These are phyloP conservation scores for Nicotiana sylvestris DNA, from an alignment of 257 asterid genomes.

Conservation along the genomic window DNA sequence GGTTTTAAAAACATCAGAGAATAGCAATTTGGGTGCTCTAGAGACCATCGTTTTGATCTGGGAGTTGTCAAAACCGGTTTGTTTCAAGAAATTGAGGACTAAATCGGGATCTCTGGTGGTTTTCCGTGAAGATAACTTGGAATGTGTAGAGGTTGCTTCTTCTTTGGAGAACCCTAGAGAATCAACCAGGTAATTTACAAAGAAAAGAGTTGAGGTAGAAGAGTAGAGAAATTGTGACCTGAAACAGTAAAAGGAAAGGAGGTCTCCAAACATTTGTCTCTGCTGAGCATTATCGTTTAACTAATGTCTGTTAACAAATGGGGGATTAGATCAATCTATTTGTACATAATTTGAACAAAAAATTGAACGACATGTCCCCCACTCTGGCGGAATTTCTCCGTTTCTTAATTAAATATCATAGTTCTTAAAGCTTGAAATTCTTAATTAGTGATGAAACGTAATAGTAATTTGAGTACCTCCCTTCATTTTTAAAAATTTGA, in stretches of 20 bases:
- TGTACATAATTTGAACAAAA: neutral
- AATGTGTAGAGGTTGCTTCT: neutral
- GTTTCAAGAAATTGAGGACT: conserved; percentile 11
- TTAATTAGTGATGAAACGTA: no score
- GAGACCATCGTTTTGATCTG: conserved; percentile 11
- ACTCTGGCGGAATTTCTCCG: no score
- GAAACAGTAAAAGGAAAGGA: neutral
- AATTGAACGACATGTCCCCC: no score
- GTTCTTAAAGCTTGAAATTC: no score
- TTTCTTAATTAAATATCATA: no score
- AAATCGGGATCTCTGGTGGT: neutral
- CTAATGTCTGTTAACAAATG: neutral
- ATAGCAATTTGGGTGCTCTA: neutral
- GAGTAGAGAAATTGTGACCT: neutral
- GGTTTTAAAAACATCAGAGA: conserved; percentile 5
- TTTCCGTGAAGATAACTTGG: neutral
- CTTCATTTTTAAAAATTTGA: no score
- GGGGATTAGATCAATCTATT: no score
- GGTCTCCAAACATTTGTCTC: neutral
- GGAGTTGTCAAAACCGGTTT: neutral
- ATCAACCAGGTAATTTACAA: conserved; percentile 8
- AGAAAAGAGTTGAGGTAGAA: neutral
- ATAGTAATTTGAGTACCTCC: no score
- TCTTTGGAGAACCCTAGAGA: conserved; percentile 16
- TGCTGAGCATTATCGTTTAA: neutral